Base-by-base conservation (phyloP, 768 basidiomycete species). In the Amanita muscaria region DNA sequence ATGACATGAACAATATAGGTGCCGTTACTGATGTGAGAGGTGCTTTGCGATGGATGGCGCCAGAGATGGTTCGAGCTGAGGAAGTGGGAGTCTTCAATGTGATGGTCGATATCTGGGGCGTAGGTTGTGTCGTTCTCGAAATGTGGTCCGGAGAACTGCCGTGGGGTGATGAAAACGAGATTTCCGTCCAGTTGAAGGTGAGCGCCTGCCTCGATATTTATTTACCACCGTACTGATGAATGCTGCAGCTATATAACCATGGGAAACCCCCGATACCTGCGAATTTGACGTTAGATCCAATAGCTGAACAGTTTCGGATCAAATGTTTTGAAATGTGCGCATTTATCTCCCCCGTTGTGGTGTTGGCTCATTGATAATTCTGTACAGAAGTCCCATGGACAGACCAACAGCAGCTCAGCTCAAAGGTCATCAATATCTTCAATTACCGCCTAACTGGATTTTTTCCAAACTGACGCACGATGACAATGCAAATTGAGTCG, bases 71-170 rank as follows among this genome's bases (percentile, higher is more conserved):
- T 12, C 73, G 81, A n/a, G n/a, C n/a, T 49, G 72, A 77, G 40
- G 73, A 77, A 49, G 72, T 74, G 50, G 74, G 76, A 42, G 89
- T 88, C 0, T 97, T 97, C 60, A 84, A 85, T 53, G 79, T 79
- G n/a, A 97, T 96, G 60, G 80, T 94, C 36, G 93, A 98, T 56
- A 90, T 98, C 47, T 98, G 93, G 93, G 86, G 88, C 54, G 69
- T 93, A 16, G 93, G 93, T 1, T 98, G 93, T 59, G 80, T 97
- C 27, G 79, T 89, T 10, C 69, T 92, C 40, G 93, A 98, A 61
- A 98, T 98, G 93, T 92, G 89, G 81, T 83, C 85, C 4, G 93
- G 88, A n/a, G 68, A 77, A 51, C 67, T 88, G 36, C 92, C 93
- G 5, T 97, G 93, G 93, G 71, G 67, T 36, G 77, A 80, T 24